Base-by-base conservation (phyloP, 805 yeast genomes). In the Candida nonsorbophila region DNA sequence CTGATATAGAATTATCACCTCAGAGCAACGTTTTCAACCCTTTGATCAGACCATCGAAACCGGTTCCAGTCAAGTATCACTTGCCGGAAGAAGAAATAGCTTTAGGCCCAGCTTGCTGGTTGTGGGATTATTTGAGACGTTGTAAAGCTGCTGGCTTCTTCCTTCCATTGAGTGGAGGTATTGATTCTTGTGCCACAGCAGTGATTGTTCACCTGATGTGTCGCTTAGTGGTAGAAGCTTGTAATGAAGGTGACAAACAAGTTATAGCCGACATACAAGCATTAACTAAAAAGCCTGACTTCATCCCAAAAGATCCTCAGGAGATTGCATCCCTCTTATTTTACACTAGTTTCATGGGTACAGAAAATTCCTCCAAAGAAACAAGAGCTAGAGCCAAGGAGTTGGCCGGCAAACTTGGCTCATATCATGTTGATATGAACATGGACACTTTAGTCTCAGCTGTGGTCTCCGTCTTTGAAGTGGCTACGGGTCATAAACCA, bases 31-130 rank as follows among this genome's bases (percentile, higher is more conserved):
- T 74, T 21, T 83, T 85, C 44, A 75, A 84, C 49, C 76, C 84
- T 13, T 46, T 50, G 0, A 57, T 84, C 7, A 54, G 47, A 7
- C 95, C 96, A 12, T 58, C 92, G 0, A 47, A 49, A 13, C 47
- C 71, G 1, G 51, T 57, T 14, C 65, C 62, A 4, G 67, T 81
- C 24, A 69, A 67, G 21, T 81, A 82, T 45, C 94, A 84, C 55
- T 49, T 64, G 2, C 96, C 98, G 3, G 95, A 88, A 48, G 97
- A 92, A 58, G 99, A 92, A 56, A 90, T 92, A 41, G 97, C 97
- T 1, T 64, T 84, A 24, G 99, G 99, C 0, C 99, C 99, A 1
- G 98, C 99, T 0, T 92, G 98, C 55, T 92, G 99, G 99, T 58
- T 92, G 40, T 92, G 99, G 99, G 99, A 92, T 55, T 92, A 92